Conservation (phyloP, 2,329 filamentous ascomycete genomes). For the Pseudogymnoascus sp. region DNA sequence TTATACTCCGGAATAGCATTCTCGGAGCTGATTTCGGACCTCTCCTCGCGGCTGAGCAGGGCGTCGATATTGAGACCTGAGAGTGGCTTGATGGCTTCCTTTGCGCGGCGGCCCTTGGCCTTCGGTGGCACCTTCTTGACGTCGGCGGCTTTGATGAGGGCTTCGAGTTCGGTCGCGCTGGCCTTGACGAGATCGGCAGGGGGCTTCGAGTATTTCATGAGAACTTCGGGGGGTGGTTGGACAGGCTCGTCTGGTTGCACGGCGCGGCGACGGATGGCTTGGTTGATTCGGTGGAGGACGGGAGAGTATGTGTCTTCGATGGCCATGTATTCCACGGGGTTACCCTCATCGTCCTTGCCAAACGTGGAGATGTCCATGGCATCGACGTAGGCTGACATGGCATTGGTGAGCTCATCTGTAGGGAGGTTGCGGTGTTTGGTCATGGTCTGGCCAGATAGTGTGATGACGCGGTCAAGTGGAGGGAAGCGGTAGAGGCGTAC, state of each 20-base stretch:
- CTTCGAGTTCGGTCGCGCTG: conserved; percentile 48
- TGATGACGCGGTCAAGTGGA: conserved; percentile 77
- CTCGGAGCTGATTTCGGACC: conserved; percentile 47
- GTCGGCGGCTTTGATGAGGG: conserved; percentile 60
- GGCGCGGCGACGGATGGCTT: conserved; percentile 76
- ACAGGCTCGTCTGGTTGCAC: conserved; percentile 60
- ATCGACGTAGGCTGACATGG: conserved; percentile 90
- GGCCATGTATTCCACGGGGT: conserved; percentile 59
- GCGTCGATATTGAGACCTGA: conserved; percentile 83
- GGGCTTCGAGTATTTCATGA: conserved; percentile 66
- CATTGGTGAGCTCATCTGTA: conserved; percentile 59
- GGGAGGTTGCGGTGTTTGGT: conserved; percentile 80
- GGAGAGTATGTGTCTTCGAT: conserved; percentile 81
- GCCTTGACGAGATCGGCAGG: conserved; percentile 57
- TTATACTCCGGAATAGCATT: conserved; percentile 92
- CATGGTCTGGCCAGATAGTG: conserved; percentile 72
- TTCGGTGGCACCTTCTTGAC: conserved; percentile 87
- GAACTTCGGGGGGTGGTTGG: conserved; percentile 50
- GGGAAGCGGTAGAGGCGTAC: conserved; percentile 86
- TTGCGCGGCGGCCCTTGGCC: conserved; percentile 60
- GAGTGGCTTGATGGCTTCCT: conserved; percentile 66
- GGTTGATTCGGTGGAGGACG: conserved; percentile 77
- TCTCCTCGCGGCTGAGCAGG: conserved; percentile 57
- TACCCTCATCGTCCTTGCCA: conserved; percentile 64
- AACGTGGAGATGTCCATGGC: conserved; percentile 76